Conservation (phyloP, 306 rosid species). For the Corylus americana region DNA sequence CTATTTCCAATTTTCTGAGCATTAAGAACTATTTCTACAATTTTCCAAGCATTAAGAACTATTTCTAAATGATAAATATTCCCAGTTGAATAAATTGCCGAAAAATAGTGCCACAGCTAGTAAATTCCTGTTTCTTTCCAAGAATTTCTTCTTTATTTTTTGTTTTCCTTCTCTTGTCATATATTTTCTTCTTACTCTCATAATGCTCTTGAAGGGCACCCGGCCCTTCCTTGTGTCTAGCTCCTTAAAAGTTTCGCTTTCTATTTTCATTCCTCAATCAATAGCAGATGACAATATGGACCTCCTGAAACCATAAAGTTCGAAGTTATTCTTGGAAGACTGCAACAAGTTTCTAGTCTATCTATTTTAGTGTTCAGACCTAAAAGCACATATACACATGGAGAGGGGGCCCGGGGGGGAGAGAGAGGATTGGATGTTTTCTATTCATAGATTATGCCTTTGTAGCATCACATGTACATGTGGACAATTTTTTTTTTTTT, state of each 20-base stretch:
- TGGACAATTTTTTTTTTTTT: neutral
- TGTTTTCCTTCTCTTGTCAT: too few relatives aligned
- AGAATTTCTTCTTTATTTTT: neutral
- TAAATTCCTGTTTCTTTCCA: neutral
- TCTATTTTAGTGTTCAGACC: neutral
- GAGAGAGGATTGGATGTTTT: neutral
- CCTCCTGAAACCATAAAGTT: neutral
- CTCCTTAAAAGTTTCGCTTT: neutral
- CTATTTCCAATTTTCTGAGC: too few relatives aligned
- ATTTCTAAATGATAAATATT: neutral
- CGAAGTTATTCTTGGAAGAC: neutral
- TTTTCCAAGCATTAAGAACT: neutral
- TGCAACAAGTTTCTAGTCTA: neutral
- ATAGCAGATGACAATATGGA: neutral
- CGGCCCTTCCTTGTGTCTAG: too few relatives aligned
- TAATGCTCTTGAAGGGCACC: neutral
- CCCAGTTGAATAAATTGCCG: neutral
- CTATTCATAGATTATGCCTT: too few relatives aligned
- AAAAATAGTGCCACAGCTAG: neutral
- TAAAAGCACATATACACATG: neutral
- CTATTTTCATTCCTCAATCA: neutral
- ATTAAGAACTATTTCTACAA: neutral
- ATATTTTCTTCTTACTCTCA: neutral
- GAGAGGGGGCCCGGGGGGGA: too few relatives aligned
- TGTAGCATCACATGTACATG: neutral